A percentile compares a stretch with the other conserved stretches of the same genome.
Conservation (phyloP, 2,329 filamentous ascomycete genomes). For the Aspergillus aculeatinus region DNA sequence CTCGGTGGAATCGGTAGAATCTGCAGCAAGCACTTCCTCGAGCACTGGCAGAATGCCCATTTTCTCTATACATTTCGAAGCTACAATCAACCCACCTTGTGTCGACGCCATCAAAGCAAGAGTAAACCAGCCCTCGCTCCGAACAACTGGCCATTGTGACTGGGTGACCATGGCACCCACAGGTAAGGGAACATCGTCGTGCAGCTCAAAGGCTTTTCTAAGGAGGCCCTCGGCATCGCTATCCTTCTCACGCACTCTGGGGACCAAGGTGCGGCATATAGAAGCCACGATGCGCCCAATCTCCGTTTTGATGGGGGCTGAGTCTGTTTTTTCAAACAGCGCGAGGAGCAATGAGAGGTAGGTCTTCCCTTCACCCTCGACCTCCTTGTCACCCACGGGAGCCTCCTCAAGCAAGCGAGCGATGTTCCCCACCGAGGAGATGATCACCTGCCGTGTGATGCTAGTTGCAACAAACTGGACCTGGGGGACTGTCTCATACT, state of each 20-base stretch:
- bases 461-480: conserved; percentile 47
- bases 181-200: conserved; percentile 39
- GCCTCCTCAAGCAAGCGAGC: conserved; percentile 35
- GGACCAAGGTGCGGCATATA: conserved; percentile 42
- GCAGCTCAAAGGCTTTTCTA: conserved; percentile 35
- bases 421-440: conserved; percentile 40
- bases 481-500: conserved; percentile 43
- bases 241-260: conserved; percentile 27
- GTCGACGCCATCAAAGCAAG: conserved; percentile 47
- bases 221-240: conserved; percentile 26
- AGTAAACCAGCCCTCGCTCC: conserved; percentile 52
- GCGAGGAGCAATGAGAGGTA: conserved; percentile 45
- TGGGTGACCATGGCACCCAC: conserved; percentile 47
- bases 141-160: conserved; percentile 49
- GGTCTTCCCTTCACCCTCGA: conserved; percentile 28
- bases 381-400: conserved; percentile 30
- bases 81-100: conserved; percentile 32
- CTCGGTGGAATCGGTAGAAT: conserved; percentile 21
- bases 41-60: conserved; percentile 36
- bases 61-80: conserved; percentile 36
- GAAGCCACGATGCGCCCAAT: conserved; percentile 48
- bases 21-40: conserved; percentile 29
- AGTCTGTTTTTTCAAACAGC: conserved; percentile 44
- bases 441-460: conserved; percentile 41
- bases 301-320: conserved; percentile 47